Evolutionary conservation across 2,329 filamentous ascomycete species (phyloP), one percentile per base, ranked within the genome.

Genomic region (Colletotrichum camelliae): DNA sequence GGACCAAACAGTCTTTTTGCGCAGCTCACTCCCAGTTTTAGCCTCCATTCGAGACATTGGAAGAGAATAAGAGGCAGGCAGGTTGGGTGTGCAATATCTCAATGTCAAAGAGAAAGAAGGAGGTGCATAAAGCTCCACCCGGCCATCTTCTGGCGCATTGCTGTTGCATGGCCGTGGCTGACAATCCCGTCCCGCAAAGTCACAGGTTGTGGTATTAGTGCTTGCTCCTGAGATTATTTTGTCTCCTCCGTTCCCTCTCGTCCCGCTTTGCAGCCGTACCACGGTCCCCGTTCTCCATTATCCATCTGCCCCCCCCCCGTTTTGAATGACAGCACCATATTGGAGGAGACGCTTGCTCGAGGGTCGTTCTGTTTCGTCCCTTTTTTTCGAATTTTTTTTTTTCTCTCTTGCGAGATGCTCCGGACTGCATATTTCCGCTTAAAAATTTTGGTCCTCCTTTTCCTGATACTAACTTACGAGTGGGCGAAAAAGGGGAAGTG

Each of bases 321-420:
- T 69, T 76, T 69, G 70, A 39, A 76, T 52, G 58, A 74, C 64
- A 76, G 70, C 58, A 65, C 29, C 57, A 75, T 60, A 74, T 73
- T 75, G 67, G 67, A 74, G 67, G 67, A 71, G 72, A 55, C 35
- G 21, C 16, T 55, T 35, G 21, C 27, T 55, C 33, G 52, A 73
- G 55, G 37, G 57, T 65, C 65, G 43, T 68, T 43, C 21, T 73
- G 73, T 68, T 68, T 73, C 64, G 70, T 68, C 73, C 35, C 57
- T 60, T 24, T 31, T 67, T 18, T 39, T 61, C 48, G 43, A n/a
- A n/a, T n/a, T 65, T 57, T 74, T 43, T 65, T 70, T 16, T 33
- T 16, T 48, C 8, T 48, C 8, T 65, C 61, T 24, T 27, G n/a
- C 39, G 33, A 35, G 43, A 31, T 48, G 62, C 62, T 43, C 15